A percentile compares a stretch with the other conserved stretches of the same genome.
Evolutionary conservation across 352 stramenopile genomes (phyloP).

Genomic region (Pythium sp.): DNA sequence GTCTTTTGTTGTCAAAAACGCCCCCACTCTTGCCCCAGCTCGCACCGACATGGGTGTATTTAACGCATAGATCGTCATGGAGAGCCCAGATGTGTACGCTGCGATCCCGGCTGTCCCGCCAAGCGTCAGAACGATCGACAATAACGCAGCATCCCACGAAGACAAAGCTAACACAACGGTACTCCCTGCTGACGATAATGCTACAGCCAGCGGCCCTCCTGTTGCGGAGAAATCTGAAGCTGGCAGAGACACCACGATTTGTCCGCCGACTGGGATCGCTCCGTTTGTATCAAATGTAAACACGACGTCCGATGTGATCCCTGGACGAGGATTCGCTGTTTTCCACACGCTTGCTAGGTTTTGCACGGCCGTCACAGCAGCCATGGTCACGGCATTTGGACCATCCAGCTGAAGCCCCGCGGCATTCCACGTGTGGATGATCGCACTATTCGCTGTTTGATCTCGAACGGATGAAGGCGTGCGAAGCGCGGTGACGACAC

Average conservation of each 20-base stretch:
- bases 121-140: slow-evolving; percentile 21
- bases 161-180: slow-evolving; percentile 3
- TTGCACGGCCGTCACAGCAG: slow-evolving; percentile 36
- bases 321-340: slow-evolving; percentile 40
- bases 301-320: slow-evolving; percentile 38
- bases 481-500: slow-evolving; percentile 37
- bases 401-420: slow-evolving; percentile 37
- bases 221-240: slow-evolving; percentile 33
- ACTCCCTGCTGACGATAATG: neutral
- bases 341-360: slow-evolving; percentile 32
- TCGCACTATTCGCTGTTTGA: slow-evolving; percentile 19
- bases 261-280: slow-evolving; percentile 31
- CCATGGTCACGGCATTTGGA: slow-evolving; percentile 29
- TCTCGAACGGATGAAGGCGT: slow-evolving; percentile 49
- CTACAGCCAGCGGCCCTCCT: slow-evolving; percentile 4
- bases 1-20: slow-evolving; percentile 43
- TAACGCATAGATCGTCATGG: slow-evolving; percentile 37
- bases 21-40: slow-evolving; percentile 16
- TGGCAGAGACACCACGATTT: slow-evolving; percentile 39
- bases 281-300: slow-evolving; percentile 51
- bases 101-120: slow-evolving; percentile 21
- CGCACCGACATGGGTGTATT: slow-evolving; percentile 43
- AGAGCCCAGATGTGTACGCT: slow-evolving; percentile 25
- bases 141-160: slow-evolving; percentile 27
- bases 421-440: slow-evolving; percentile 48